Percentiles rank a stretch among this genome's conserved stretches.
These are phyloP conservation scores for Sphaerulina vaccinii DNA, from an alignment of 2,329 filamentous ascomycete species.

Conservation along the genomic window DNA sequence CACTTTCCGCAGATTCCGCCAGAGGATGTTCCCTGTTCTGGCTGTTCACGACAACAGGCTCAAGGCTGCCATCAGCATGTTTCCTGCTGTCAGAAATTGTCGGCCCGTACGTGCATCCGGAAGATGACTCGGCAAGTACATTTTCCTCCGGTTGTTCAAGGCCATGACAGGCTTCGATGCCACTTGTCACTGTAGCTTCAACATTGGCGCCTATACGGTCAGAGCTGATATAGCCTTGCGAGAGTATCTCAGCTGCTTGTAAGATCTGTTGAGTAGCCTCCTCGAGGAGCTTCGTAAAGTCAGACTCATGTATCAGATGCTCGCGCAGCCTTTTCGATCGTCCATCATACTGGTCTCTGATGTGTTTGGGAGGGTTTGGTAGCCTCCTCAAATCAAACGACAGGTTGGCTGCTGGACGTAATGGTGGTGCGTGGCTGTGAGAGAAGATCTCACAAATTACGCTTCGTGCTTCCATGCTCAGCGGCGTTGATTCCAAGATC, in stretches of 20 bases:
- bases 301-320: conserved; percentile 15
- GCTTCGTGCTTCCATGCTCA: neutral
- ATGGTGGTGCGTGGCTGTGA: conserved; percentile 19
- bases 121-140: neutral
- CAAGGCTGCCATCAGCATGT: neutral
- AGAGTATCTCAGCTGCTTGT: no score
- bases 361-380: conserved; percentile 19
- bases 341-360: conserved; percentile 19
- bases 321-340: conserved; percentile 18
- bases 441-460: conserved; percentile 14
- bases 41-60: neutral
- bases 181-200: conserved; percentile 5
- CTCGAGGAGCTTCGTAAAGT: conserved; percentile 10
- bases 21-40: conserved; percentile 12
- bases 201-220: neutral
- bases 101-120: conserved; percentile 6
- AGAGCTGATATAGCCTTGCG: no score
- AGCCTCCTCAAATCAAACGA: conserved; percentile 17
- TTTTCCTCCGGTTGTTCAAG: neutral
- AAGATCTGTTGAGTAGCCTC: neutral
- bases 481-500: neutral
- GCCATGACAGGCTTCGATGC: neutral
- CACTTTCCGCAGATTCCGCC: conserved; percentile 3
- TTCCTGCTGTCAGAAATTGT: conserved; percentile 13
- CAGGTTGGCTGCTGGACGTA: conserved; percentile 10